Base-by-base conservation (phyloP, 164 flowering plant genomes). In the Kingdonia uniflora region DNA sequence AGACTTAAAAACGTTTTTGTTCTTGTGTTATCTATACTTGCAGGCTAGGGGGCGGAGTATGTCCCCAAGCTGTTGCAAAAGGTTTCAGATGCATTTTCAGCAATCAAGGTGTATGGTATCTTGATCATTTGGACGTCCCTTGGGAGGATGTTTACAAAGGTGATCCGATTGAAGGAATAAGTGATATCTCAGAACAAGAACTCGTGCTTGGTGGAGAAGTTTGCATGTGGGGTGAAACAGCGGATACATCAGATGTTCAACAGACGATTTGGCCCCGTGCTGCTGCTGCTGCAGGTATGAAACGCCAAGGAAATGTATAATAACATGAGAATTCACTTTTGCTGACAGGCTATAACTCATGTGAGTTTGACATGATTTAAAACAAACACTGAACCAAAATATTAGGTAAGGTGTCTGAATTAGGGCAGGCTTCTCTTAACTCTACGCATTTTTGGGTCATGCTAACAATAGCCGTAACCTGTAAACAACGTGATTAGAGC, bases 261-360 rank as follows among this genome's bases (percentile, higher is more conserved):
- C 92, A 88, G 61, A 88, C 99, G 51, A 86, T 92, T 68, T 92
- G 99, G 97, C 99, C 97, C 53, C 88, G 97, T 52, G 97, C 96
- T 61, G 96, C 95, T 4, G 95, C 99, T 1, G 97, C 95, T 56
- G 94, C 95, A 78, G 99, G 99, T 88, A 75, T 52, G 66, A 33
- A n/a, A 4, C 22, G 15, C 49, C 13, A 11, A 54, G 38, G 40
- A 49, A 50, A 13, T 37, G 19, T 29, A 23, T 20, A 25, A 40
- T 7, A 19, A 45, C 20, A 6, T 45, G 11, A 3, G 35, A 29
- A 8, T 8, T 3, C 35, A 29, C 4, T 29, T 3, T 29, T 29
- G 35, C 8, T 29, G 35, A 8, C 35, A 29, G 35, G 4, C 8
- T 29, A 29, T 29, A 29, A 29, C 8, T 29, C 35, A 29, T 3